These are phyloP conservation scores for Candida chauliodis DNA, from an alignment of 805 yeast species.

Conservation along the genomic window DNA sequence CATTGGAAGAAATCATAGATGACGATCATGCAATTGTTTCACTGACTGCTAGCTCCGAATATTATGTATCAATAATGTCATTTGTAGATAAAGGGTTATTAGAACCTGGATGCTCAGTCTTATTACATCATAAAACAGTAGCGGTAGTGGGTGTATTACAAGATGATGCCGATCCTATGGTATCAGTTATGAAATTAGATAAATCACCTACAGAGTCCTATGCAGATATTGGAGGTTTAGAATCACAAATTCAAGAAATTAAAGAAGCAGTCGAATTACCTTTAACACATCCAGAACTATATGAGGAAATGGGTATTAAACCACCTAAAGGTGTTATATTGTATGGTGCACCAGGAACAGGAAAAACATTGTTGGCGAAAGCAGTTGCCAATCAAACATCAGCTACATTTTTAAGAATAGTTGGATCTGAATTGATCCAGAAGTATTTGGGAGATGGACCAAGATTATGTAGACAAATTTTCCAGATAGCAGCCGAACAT, in stretches of 20 bases:
- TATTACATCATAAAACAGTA: conserved; percentile 92
- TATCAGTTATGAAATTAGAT: conserved; percentile 94
- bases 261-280: conserved; percentile 97
- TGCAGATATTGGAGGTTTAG: conserved; percentile 96
- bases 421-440: conserved; percentile 95
- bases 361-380: conserved; percentile 90
- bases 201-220: conserved; percentile 96
- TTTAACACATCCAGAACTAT: conserved; percentile 91
- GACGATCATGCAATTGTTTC: conserved; percentile 99
- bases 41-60: conserved; percentile 93
- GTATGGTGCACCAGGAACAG: conserved; percentile 98
- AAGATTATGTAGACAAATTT: conserved; percentile 85
- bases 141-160: conserved; percentile 96
- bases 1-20: conserved; percentile 94
- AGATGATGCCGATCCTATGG: conserved; percentile 98
- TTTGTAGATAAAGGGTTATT: conserved; percentile 94
- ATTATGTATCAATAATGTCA: conserved; percentile 90
- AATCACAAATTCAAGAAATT: conserved; percentile 93
- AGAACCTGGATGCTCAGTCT: conserved; percentile 96
- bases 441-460: conserved; percentile 98
- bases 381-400: conserved; percentile 98
- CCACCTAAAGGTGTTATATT: conserved; percentile 98
- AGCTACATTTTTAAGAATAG: conserved; percentile 93
- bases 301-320: conserved; percentile 97
- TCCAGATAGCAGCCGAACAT: conserved; percentile 93